phyloP scores from a whole-genome alignment of 164 flowering plant species.

The Malania oleifera region DNA sequence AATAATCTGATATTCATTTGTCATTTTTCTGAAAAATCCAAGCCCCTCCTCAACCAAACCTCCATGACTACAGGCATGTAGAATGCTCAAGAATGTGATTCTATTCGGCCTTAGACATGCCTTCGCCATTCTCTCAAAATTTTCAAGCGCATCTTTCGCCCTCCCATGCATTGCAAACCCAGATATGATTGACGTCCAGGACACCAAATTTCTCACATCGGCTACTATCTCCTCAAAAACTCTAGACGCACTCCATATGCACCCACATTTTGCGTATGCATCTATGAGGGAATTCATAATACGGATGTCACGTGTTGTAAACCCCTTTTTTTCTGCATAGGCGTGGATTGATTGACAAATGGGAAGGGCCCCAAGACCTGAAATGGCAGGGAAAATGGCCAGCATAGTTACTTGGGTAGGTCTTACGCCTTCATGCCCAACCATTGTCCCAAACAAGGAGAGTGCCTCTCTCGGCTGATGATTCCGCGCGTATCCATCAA shows the following conservation, averaged over 20 bases:
- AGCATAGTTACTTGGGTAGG: constrained; percentile 51
- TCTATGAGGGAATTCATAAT: constrained; percentile 34
- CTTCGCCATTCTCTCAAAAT: constrained; percentile 38
- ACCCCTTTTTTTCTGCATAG: constrained; percentile 44
- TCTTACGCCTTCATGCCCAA: constrained; percentile 23
- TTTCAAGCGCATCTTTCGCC: constrained; percentile 41
- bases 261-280: constrained; percentile 40
- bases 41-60: constrained; percentile 61
- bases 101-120: constrained; percentile 37
- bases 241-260: constrained; percentile 31
- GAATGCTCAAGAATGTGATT: constrained; percentile 51
- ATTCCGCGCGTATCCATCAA: constrained; percentile 45
- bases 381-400: constrained; percentile 50
- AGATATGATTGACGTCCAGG: constrained; percentile 52
- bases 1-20: constrained; percentile 19
- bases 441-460: constrained; percentile 41
- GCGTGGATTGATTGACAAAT: constrained; percentile 40
- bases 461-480: constrained; percentile 35
- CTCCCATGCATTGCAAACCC: constrained; percentile 50
- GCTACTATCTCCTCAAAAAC: constrained; percentile 27
- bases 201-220: constrained; percentile 29
- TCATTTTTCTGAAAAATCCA: constrained; percentile 43
- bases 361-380: constrained; percentile 29
- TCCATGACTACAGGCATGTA: constrained; percentile 64
- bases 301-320: constrained; percentile 31